Base-by-base conservation (phyloP, 2,329 filamentous ascomycete genomes). In the Pyrenochaeta sp. region DNA sequence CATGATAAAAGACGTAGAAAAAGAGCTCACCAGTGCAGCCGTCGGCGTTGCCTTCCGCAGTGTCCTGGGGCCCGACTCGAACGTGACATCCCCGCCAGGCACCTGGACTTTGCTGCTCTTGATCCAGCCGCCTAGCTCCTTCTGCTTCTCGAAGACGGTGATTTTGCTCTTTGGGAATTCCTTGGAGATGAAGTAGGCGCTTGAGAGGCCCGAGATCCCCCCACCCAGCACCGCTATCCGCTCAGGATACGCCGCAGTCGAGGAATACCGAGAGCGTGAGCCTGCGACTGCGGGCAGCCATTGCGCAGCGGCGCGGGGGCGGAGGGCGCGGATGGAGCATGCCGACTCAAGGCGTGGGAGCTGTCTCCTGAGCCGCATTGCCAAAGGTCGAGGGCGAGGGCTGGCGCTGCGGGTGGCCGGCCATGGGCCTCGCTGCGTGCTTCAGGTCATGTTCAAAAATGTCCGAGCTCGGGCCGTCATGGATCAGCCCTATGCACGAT, bases 31-130 rank as follows among this genome's bases (percentile, higher is more conserved):
- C 77, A 96, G 71, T 55, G 88, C 83, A 42, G 86, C 82, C 8
- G 91, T 82, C 23, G 89, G 77, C 23, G 87, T 67, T 41, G 87
- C 86, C 60, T 86, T 83, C 44, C 88, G 80, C 56, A 96, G 73
- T 40, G 89, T 89, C 60, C 93, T 82, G 15, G 94, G 89, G 0
- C 93, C 94, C 55, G 84, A 82, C 74, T 99, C 93, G 61, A 97
- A 90, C 19, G 89, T 72, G 22, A 96, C 81, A 35, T 79, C 72
- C 15, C 79, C 77, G 11, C 83, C 88, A 24, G 80, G 77, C 7
- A 88, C 81, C 1, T 81, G 69, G 9, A 88, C 77, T 36, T 74
- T 74, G 54, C 86, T 80, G 2, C 88, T 90, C 51, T 84, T 75
- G 27, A 97, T 77, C 92, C 92, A 97, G 31, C 94, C 94, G 29